Conservation (phyloP, 2,329 filamentous ascomycete species). For the Cyanodermella asteris region DNA sequence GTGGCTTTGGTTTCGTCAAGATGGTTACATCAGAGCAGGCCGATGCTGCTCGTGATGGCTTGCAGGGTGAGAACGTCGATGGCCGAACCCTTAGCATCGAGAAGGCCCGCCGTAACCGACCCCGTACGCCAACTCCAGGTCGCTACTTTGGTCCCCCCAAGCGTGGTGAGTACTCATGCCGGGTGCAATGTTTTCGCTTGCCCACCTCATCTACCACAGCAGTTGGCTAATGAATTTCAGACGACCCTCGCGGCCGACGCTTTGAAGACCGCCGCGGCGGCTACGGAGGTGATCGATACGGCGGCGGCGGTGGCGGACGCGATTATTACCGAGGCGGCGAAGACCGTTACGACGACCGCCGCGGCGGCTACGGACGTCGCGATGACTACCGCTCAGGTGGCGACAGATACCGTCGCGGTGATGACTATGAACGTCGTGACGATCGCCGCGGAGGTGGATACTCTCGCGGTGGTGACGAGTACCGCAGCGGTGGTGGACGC, state of each 20-base stretch:
- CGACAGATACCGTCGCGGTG: slow-evolving; percentile 25
- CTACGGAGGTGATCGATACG: slow-evolving; percentile 27
- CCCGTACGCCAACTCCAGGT: slow-evolving; percentile 87
- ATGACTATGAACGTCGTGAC: slow-evolving; percentile 21
- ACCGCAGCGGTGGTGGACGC: slow-evolving; percentile 27
- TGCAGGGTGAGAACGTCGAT: slow-evolving; percentile 88
- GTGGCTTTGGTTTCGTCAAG: slow-evolving; percentile 97
- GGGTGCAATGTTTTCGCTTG: slow-evolving; percentile 2
- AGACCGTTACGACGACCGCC: slow-evolving; percentile 27
- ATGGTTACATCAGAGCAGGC: slow-evolving; percentile 91
- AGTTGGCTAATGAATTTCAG: slow-evolving; percentile 7
- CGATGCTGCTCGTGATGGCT: slow-evolving; percentile 85
- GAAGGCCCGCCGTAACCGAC: slow-evolving; percentile 87
- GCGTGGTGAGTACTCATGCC: slow-evolving; percentile 45
- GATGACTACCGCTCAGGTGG: slow-evolving; percentile 22
- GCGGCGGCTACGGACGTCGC: slow-evolving; percentile 18
- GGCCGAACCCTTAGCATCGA: slow-evolving; percentile 94
- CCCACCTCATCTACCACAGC: slow-evolving; percentile 3
- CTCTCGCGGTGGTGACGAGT: slow-evolving; percentile 26
- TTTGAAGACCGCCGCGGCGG: slow-evolving; percentile 29
- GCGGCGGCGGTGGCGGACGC: slow-evolving; percentile 31
- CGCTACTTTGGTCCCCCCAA: slow-evolving; percentile 99
- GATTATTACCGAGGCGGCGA: slow-evolving; percentile 22
- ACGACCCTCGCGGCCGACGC: slow-evolving; percentile 22
- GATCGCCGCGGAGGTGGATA: slow-evolving; percentile 20